Evolutionary conservation across 805 yeast species (phyloP).

Genomic region (Candida arabinofermentans): DNA sequence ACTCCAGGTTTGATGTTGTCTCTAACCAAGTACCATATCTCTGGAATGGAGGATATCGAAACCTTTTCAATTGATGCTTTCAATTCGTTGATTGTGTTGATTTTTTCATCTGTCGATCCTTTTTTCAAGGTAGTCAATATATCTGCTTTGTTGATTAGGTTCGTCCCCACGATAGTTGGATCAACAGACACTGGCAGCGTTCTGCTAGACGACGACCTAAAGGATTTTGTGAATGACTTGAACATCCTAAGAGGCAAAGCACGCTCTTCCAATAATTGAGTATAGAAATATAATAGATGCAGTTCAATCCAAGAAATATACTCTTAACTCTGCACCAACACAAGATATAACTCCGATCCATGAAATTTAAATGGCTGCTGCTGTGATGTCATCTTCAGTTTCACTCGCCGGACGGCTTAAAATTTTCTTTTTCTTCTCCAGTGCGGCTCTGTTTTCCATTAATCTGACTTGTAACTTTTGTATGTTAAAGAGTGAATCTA

Average conservation of each 20-base stretch:
- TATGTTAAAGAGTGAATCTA: too few relatives aligned
- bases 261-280: too few relatives aligned
- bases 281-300: too few relatives aligned
- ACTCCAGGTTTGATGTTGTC: slow-evolving; percentile 42
- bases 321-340: background rate
- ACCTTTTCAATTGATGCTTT: slow-evolving; percentile 46
- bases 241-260: too few relatives aligned
- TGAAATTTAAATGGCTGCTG: too few relatives aligned
- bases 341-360: too few relatives aligned
- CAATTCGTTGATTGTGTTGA: slow-evolving; percentile 49
- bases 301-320: too few relatives aligned
- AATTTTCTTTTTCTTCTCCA: too few relatives aligned
- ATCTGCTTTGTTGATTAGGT: slow-evolving; percentile 16
- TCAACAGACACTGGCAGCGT: slow-evolving; percentile 18
- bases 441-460: too few relatives aligned
- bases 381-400: too few relatives aligned
- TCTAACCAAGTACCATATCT: slow-evolving; percentile 69
- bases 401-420: too few relatives aligned
- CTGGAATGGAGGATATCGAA: slow-evolving; percentile 58
- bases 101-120: slow-evolving; percentile 30
- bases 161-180: slow-evolving; percentile 29
- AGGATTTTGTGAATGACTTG: slow-evolving; percentile 23
- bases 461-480: too few relatives aligned
- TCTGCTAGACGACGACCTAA: slow-evolving; percentile 13
- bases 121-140: slow-evolving; percentile 16